Evolutionary conservation across 176 grass and related monocot genomes (phyloP).

Genomic region (Chrysopogon serrulatus): DNA sequence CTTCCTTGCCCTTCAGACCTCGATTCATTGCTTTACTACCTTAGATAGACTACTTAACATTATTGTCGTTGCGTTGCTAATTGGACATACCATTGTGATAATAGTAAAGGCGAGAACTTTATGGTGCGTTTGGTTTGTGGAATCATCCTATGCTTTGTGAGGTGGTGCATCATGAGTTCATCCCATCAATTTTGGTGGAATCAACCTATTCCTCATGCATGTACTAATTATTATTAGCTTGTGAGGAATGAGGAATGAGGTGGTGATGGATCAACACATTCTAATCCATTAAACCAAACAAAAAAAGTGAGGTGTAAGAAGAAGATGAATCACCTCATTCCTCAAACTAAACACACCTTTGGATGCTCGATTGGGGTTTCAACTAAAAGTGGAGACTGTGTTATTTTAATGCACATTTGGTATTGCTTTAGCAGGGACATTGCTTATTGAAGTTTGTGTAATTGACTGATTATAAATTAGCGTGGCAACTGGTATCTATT

Average conservation of each 20-base stretch:
- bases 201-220: not conserved
- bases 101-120: conserved; percentile 2
- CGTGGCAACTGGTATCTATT: not conserved
- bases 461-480: not conserved
- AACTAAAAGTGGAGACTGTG: not conserved
- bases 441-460: not conserved
- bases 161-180: not conserved
- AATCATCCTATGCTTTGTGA: not conserved
- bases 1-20: not conserved
- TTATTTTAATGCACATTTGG: not conserved
- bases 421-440: not conserved
- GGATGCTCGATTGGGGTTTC: not conserved
- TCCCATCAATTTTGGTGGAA: not conserved
- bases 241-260: too few species aligned
- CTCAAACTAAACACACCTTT: not conserved
- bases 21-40: not conserved
- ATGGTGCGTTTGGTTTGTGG: not conserved
- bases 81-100: not conserved
- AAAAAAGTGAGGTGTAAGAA: not conserved
- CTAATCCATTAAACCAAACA: not conserved
- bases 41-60: not conserved
- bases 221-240: too few species aligned
- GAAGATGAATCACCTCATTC: not conserved
- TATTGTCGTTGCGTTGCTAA: not conserved
- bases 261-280: not conserved